A percentile compares a stretch with the other conserved stretches of the same genome.
phyloP scores from a whole-genome alignment of 306 rosid genomes.

The Macrotyloma uniflorum region DNA sequence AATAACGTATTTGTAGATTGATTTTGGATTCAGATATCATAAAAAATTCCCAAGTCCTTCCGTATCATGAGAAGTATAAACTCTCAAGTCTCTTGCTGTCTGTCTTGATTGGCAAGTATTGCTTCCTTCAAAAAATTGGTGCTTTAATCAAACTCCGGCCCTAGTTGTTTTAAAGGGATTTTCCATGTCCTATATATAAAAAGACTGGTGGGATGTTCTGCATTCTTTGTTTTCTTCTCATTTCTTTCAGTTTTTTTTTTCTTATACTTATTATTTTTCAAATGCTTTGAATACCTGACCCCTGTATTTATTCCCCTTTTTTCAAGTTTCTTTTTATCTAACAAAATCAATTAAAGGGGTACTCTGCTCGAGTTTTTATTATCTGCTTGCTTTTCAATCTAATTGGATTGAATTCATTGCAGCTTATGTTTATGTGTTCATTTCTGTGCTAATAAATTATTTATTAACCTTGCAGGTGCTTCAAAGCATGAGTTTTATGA shows the following conservation, averaged over 20 bases:
- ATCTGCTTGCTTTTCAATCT: conserved; percentile 27
- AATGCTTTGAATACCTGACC: conserved; percentile 6
- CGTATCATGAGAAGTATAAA: neutral
- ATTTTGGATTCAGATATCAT: neutral
- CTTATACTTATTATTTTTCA: neutral
- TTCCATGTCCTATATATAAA: conserved; percentile 1
- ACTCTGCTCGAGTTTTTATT: conserved; percentile 4
- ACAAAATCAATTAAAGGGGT: neutral
- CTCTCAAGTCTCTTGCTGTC: neutral
- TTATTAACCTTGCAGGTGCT: conserved; percentile 63
- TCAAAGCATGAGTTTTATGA: conserved; percentile 90
- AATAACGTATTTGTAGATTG: neutral
- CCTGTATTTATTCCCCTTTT: neutral
- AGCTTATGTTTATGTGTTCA: neutral
- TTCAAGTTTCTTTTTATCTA: conserved; percentile 10
- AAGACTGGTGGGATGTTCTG: neutral
- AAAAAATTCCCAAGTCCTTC: neutral
- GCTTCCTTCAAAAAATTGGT: neutral
- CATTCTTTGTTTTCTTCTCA: neutral
- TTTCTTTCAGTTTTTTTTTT: neutral
- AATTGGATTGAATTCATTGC: conserved; percentile 14
- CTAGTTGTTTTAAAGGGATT: neutral
- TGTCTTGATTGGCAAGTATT: neutral
- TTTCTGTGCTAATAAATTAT: conserved; percentile 21
- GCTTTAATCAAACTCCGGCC: neutral